phyloP scores from a whole-genome alignment of 768 basidiomycete genomes.

The Pholiota conissans region DNA sequence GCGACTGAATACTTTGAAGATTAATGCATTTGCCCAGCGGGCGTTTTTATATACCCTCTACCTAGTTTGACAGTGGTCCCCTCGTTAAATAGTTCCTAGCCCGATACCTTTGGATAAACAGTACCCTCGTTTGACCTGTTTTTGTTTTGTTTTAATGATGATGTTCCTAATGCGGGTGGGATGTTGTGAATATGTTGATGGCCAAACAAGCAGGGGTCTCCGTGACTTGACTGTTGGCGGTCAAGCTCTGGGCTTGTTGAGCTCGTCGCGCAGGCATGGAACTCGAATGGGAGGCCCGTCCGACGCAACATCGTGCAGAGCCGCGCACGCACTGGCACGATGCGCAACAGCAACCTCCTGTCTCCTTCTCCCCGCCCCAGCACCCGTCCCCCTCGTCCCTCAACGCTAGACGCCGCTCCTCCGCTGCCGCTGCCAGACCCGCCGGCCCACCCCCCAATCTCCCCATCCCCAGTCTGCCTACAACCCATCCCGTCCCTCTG shows the following conservation, averaged over 20 bases:
- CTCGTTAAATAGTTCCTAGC: slow-evolving; percentile 15
- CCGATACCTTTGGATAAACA: slow-evolving; percentile 33
- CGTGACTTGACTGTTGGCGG: neutral
- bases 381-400: slow-evolving; percentile 25
- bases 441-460: slow-evolving; percentile 71
- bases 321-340: slow-evolving; percentile 32
- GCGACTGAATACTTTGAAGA: slow-evolving; percentile 43
- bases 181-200: slow-evolving; percentile 20
- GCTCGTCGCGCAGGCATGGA: slow-evolving; percentile 30
- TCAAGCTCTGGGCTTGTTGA: slow-evolving; percentile 10
- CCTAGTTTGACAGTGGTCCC: slow-evolving; percentile 21
- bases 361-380: slow-evolving; percentile 31
- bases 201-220: slow-evolving; percentile 20
- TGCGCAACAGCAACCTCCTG: slow-evolving; percentile 26
- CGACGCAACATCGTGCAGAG: slow-evolving; percentile 28
- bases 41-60: slow-evolving; percentile 24
- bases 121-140: slow-evolving; percentile 26
- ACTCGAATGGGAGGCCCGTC: slow-evolving; percentile 35
- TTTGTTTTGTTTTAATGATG: slow-evolving; percentile 27
- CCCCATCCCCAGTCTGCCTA: slow-evolving; percentile 71
- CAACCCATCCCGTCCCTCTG: slow-evolving; percentile 22
- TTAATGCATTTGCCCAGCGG: slow-evolving; percentile 8
- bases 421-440: slow-evolving; percentile 62
- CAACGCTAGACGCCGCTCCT: slow-evolving; percentile 58
- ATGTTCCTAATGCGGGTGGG: slow-evolving; percentile 15